A percentile compares a stretch with the other conserved stretches of the same genome.
These are phyloP conservation scores for Gymnopus androsaceus DNA, from an alignment of 1,284 basidiomycete species.

Conservation along the genomic window DNA sequence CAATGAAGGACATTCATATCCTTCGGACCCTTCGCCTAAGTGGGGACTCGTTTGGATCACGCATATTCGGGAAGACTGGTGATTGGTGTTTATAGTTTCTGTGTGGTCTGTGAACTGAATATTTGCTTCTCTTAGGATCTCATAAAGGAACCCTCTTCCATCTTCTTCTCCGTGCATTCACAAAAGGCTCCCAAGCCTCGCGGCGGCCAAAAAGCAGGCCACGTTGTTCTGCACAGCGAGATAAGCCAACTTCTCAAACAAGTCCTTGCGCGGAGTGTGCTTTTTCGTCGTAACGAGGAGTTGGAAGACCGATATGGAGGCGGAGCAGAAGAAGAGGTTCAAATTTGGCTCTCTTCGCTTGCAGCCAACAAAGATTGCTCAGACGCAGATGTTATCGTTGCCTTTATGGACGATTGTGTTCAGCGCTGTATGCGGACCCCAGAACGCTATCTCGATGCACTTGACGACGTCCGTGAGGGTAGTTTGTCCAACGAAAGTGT, in stretches of 20 bases:
- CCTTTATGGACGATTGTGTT: constrained; percentile 86
- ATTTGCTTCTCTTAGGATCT: constrained; percentile 31
- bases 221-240: neutral
- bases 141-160: constrained; percentile 59
- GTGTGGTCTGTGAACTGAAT: neutral
- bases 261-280: constrained; percentile 66
- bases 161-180: constrained; percentile 67
- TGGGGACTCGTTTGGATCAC: constrained; percentile 79
- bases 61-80: constrained; percentile 62
- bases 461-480: constrained; percentile 40
- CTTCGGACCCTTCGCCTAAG: constrained; percentile 71
- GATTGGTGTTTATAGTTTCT: constrained; percentile 10
- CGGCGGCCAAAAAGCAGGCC: constrained; percentile 38
- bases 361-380: neutral
- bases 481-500: neutral
- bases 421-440: constrained; percentile 85
- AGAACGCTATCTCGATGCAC: constrained; percentile 79
- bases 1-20: constrained; percentile 76
- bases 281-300: constrained; percentile 88
- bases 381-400: constrained; percentile 62
- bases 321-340: constrained; percentile 30
- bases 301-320: constrained; percentile 49
- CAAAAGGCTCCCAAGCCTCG: constrained; percentile 50
- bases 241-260: constrained; percentile 51
- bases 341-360: constrained; percentile 65